phyloP scores from a whole-genome alignment of 2,329 filamentous ascomycete genomes.

The Verticillium klebahnii region DNA sequence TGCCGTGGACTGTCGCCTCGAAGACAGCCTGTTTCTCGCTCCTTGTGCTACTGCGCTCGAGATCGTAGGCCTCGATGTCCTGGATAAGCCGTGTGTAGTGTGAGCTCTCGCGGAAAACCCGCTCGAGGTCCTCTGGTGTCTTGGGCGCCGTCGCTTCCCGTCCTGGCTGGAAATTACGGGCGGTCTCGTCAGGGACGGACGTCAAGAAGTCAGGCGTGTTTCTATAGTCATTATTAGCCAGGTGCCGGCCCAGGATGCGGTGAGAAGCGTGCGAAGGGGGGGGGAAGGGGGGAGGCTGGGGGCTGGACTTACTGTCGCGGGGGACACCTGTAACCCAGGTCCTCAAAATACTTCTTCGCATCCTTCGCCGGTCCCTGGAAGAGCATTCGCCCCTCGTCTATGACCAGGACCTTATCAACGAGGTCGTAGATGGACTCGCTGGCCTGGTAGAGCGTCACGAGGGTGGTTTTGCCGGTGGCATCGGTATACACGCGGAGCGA shows the following conservation, averaged over 20 bases:
- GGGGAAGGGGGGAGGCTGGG: too few relatives aligned
- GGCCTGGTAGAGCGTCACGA: constrained; percentile 69
- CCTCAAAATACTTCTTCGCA: constrained; percentile 62
- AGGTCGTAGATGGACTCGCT: constrained; percentile 63
- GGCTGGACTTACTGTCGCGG: constrained; percentile 45
- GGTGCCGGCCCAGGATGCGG: too few relatives aligned
- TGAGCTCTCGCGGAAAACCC: constrained; percentile 53
- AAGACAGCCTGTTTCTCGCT: constrained; percentile 61
- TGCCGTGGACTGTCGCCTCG: constrained; percentile 58
- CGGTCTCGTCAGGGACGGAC: constrained; percentile 66
- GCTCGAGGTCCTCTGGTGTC: constrained; percentile 61
- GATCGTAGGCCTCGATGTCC: constrained; percentile 50
- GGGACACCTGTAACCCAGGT: constrained; percentile 64
- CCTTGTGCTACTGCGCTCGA: constrained; percentile 42
- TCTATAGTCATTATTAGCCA: too few relatives aligned
- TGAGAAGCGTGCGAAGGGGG: too few relatives aligned
- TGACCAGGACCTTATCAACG: constrained; percentile 70
- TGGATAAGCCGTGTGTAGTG: constrained; percentile 55
- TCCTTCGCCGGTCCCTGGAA: constrained; percentile 61
- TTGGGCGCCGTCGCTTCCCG: constrained; percentile 64
- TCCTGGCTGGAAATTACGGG: constrained; percentile 62
- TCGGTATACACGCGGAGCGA: constrained; percentile 63
- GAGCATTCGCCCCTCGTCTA: constrained; percentile 74
- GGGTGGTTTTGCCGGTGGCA: constrained; percentile 54
- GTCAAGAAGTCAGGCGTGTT: constrained; percentile 67